A percentile compares a stretch with the other conserved stretches of the same genome.
Evolutionary conservation across 805 yeast genomes (phyloP).

Genomic region (Spathaspora girioi): DNA sequence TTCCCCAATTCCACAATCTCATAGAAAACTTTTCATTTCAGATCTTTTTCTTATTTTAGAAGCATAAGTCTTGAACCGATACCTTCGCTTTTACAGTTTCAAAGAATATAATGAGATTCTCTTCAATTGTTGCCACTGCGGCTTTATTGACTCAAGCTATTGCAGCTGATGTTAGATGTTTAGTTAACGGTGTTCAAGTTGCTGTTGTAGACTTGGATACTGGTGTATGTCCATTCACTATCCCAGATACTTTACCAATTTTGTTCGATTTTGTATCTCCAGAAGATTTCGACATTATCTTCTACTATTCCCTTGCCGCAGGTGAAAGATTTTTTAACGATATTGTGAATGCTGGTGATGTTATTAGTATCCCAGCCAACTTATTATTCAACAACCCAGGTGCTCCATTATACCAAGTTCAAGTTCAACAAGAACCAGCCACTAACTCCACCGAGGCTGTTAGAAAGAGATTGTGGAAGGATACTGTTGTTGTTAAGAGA

Average conservation of each 20-base stretch:
- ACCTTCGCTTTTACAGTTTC: constrained; percentile 2
- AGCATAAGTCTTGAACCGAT: neutral
- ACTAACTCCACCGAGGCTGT: constrained; percentile 38
- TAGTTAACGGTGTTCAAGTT: constrained; percentile 28
- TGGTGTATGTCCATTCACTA: constrained; percentile 35
- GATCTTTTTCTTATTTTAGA: neutral
- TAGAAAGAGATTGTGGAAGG: constrained; percentile 34
- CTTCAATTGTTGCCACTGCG: constrained; percentile 7
- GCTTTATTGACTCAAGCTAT: constrained; percentile 20
- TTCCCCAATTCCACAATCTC: neutral
- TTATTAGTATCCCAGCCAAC: constrained; percentile 30
- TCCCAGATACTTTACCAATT: constrained; percentile 25
- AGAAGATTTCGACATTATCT: constrained; percentile 30
- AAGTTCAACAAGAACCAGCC: constrained; percentile 22
- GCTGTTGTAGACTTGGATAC: constrained; percentile 39
- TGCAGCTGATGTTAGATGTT: constrained; percentile 35
- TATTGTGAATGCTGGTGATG: constrained; percentile 31
- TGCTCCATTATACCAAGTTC: constrained; percentile 27
- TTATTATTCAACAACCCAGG: constrained; percentile 18
- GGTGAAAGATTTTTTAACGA: constrained; percentile 29
- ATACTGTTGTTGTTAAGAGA: constrained; percentile 21
- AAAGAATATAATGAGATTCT: constrained; percentile 6
- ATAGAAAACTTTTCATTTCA: neutral
- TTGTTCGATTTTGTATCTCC: constrained; percentile 23
- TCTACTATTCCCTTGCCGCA: constrained; percentile 29